phyloP scores from a whole-genome alignment of 352 stramenopile genomes.

The Phytophthora pistaciae region DNA sequence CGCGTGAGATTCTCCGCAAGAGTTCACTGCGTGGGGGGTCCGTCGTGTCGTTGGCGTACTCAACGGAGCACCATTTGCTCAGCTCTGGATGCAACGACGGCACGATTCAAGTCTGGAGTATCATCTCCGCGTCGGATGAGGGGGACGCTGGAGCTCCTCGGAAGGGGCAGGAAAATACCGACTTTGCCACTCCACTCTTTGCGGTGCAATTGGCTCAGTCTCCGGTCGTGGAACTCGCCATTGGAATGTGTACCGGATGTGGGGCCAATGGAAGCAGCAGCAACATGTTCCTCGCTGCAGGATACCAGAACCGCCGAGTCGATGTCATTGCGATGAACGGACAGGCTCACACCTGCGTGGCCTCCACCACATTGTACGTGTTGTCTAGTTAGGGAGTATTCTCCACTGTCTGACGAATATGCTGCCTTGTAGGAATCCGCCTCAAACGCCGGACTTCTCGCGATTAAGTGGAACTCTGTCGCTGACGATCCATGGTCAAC shows the following conservation, averaged over 20 bases:
- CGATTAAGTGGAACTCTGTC: slow-evolving; percentile 56
- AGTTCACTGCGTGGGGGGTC: slow-evolving; percentile 64
- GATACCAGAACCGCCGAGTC: slow-evolving; percentile 64
- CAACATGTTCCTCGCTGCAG: slow-evolving; percentile 52
- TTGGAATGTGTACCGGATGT: slow-evolving; percentile 36
- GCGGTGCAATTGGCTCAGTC: slow-evolving; percentile 47
- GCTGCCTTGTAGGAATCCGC: slow-evolving; percentile 36
- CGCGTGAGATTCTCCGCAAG: slow-evolving; percentile 82
- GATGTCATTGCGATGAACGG: slow-evolving; percentile 61
- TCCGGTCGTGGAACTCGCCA: slow-evolving; percentile 55
- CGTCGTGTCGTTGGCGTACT: slow-evolving; percentile 64
- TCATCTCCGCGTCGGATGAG: slow-evolving; percentile 49
- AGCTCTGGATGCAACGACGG: slow-evolving; percentile 73
- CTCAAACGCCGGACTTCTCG: slow-evolving; percentile 60
- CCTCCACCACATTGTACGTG: slow-evolving; percentile 37
- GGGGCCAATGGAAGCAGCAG: slow-evolving; percentile 22
- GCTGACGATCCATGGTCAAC: slow-evolving; percentile 51
- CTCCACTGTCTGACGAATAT: neutral
- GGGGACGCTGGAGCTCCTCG: slow-evolving; percentile 29
- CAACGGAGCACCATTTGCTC: slow-evolving; percentile 57
- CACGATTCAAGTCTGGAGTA: slow-evolving; percentile 69
- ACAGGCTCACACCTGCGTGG: slow-evolving; percentile 36
- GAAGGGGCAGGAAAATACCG: slow-evolving; percentile 31
- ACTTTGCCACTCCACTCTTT: slow-evolving; percentile 41
- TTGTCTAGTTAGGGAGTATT: no score